Percentiles rank a stretch among this genome's conserved stretches.
Evolutionary conservation across 2,329 filamentous ascomycete genomes (phyloP).

Genomic region (Cordyceps cateniannulata): DNA sequence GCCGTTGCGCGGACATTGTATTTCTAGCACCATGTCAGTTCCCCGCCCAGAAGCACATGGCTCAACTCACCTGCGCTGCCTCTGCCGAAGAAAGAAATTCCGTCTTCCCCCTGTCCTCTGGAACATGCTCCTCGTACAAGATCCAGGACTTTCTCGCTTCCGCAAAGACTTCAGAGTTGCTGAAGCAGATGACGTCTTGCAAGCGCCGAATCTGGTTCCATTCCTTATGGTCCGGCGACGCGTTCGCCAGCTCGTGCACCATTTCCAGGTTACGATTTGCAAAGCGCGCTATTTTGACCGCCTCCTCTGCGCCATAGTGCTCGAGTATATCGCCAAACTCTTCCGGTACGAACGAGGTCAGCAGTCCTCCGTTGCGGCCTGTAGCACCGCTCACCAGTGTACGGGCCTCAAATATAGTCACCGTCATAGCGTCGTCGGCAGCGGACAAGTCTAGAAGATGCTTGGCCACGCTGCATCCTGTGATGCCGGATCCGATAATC

Average conservation of each 20-base stretch:
- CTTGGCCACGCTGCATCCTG: conserved; percentile 23
- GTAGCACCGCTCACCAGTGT: conserved; percentile 24
- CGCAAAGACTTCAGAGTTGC: conserved; percentile 17
- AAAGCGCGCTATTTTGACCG: conserved; percentile 36
- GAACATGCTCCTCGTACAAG: conserved; percentile 15
- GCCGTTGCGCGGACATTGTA: conserved; percentile 19
- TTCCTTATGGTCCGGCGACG: conserved; percentile 14
- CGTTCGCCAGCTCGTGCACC: conserved; percentile 16
- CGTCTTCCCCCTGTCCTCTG: conserved; percentile 14
- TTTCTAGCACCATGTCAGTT: conserved; percentile 10
- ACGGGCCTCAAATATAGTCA: conserved; percentile 24
- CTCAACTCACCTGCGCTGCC: background rate
- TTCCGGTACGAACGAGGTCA: conserved; percentile 29
- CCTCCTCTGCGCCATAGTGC: conserved; percentile 26
- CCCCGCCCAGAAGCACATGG: background rate
- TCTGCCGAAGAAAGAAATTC: conserved; percentile 16
- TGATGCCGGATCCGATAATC: conserved; percentile 27
- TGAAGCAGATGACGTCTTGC: conserved; percentile 5
- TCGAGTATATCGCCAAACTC: conserved; percentile 27
- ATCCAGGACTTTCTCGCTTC: conserved; percentile 14
- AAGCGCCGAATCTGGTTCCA: conserved; percentile 17
- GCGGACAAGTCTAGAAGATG: conserved; percentile 17
- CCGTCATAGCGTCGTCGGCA: background rate
- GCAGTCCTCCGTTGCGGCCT: conserved; percentile 25
- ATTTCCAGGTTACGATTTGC: conserved; percentile 31